Evolutionary conservation across 2,329 filamentous ascomycete species (phyloP).

Genomic region (Aspergillus pseudonomiae): DNA sequence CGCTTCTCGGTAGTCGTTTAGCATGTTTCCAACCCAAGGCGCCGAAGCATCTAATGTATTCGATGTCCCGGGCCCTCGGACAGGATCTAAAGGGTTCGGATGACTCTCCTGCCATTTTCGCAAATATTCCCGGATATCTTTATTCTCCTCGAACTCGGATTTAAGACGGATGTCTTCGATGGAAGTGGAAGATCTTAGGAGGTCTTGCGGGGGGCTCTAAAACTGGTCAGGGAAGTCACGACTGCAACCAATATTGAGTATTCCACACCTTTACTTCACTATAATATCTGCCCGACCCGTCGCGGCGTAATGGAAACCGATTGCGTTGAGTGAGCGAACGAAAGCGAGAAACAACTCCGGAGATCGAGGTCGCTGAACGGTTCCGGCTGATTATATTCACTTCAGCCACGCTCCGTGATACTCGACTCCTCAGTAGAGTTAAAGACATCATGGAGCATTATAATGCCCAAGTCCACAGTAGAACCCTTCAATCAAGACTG

Average conservation of each 20-base stretch:
- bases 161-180: slow-evolving; percentile 33
- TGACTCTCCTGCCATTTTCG: slow-evolving; percentile 43
- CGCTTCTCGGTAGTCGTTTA: slow-evolving; percentile 35
- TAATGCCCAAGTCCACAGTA: slow-evolving; percentile 12
- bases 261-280: slow-evolving; percentile 1
- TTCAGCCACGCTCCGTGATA: slow-evolving; percentile 11
- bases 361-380: neutral
- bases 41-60: slow-evolving; percentile 13
- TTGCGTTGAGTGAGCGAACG: neutral
- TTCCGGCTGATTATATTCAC: slow-evolving; percentile 3
- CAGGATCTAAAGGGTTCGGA: slow-evolving; percentile 33
- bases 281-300: neutral
- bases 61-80: slow-evolving; percentile 26
- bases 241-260: neutral
- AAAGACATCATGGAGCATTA: slow-evolving; percentile 25
- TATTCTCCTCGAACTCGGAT: slow-evolving; percentile 39
- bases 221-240: neutral
- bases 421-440: slow-evolving; percentile 25
- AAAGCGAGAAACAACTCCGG: slow-evolving; percentile 5
- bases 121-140: slow-evolving; percentile 46
- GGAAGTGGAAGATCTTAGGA: slow-evolving; percentile 13
- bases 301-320: neutral
- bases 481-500: neutral
- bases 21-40: slow-evolving; percentile 36
- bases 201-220: slow-evolving; percentile 8